These are phyloP conservation scores for Hemisphaericaspora subhashii DNA, from an alignment of 1,139 yeast species.

Conservation along the genomic window DNA sequence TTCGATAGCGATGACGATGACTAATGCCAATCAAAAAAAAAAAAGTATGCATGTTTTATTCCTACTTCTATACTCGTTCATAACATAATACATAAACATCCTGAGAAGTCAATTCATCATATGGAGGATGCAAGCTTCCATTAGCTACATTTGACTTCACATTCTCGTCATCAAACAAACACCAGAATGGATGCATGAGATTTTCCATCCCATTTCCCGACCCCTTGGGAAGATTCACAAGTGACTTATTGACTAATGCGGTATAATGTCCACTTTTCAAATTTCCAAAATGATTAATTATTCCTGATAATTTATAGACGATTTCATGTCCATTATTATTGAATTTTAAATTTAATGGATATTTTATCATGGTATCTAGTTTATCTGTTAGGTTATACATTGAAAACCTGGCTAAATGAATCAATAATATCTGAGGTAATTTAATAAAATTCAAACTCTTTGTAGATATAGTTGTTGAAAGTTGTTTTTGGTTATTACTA, in stretches of 20 bases:
- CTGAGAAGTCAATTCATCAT: conserved; percentile 45
- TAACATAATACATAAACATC: conserved; percentile 78
- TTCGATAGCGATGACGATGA: conserved; percentile 7
- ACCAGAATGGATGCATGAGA: conserved; percentile 50
- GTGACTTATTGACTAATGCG: conserved; percentile 57
- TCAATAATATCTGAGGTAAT: conserved; percentile 61
- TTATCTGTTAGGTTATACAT: conserved; percentile 57
- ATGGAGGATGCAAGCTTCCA: conserved; percentile 40
- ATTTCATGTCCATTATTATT: conserved; percentile 45
- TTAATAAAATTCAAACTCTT: conserved; percentile 62
- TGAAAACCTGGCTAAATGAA: conserved; percentile 63
- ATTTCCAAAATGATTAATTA: conserved; percentile 71
- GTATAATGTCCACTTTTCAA: conserved; percentile 77
- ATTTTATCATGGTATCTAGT: conserved; percentile 51
- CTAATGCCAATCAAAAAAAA: background rate
- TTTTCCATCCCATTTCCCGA: conserved; percentile 26
- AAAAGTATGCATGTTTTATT: background rate
- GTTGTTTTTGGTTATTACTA: background rate
- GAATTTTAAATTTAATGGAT: conserved; percentile 49
- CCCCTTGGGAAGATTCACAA: conserved; percentile 18
- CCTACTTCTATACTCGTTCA: conserved; percentile 27
- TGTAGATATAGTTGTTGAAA: conserved; percentile 20
- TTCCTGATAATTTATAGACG: conserved; percentile 56
- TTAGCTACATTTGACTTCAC: conserved; percentile 50
- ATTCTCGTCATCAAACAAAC: conserved; percentile 70